Evolutionary conservation across 306 rosid genomes (phyloP), one percentile per base, ranked within the genome.

Genomic region (Cucumis melo): DNA sequence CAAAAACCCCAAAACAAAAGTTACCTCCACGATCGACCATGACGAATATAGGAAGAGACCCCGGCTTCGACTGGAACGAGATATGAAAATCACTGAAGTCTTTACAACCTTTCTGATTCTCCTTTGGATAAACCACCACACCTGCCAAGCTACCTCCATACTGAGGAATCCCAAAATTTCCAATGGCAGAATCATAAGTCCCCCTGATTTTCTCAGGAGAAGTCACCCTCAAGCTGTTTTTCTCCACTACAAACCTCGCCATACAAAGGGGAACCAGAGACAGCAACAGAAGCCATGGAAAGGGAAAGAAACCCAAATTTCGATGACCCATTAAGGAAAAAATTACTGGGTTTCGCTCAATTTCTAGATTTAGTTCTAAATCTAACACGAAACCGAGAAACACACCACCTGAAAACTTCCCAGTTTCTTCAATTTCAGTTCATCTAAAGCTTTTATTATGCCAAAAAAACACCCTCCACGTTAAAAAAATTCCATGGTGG

Each of bases 71-170:
- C 81, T 90, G 79, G 82, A 84, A 92, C 10, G 93, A 84, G 82
- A 95, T 80, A 76, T 88, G 91, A 53, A 39, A 91, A 36, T 90
- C 98, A 63, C 85, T 85, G 77, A 88, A 94, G 56, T 86, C 95
- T 77, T 83, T 90, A 73, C 99, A 95, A 21, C 98, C 98, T 82
- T 92, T 92, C 36, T 64, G 90, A 80, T 95, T 92, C 24, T 95
- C 97, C 74, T 90, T 90, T 0, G 99, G 98, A 82, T 83, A 95
- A 19, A 56, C 4, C 29, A 86, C 66, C 15, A 95, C 98, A 78
- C 99, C 99, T 55, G 98, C 87, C 97, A 95, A 90, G 84, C 99
- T 95, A 8, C 98, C 99, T 5, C 99, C 99, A 80, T 95, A 95
- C 74, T 95, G 99, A 59, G 99, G 99, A 44, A 95, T 88, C 74